Evolutionary conservation across 169 alveolate genomes (phyloP), one percentile per base, ranked within the genome.

Genomic region (Plasmodium gallinaceum): DNA sequence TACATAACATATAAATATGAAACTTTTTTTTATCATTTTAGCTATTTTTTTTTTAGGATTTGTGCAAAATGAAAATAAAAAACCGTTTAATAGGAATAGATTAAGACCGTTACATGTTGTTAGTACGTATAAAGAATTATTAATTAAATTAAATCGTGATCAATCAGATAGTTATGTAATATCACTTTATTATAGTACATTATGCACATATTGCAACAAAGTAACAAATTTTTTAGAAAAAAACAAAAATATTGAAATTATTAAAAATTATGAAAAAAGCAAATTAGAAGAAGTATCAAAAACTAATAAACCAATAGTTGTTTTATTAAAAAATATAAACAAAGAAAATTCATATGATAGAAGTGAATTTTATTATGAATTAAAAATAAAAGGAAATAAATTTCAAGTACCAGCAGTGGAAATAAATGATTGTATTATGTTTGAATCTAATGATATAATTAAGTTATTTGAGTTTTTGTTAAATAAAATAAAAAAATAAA

Each of bases 1-100:
- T 5, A 2, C 42, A 45, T 69, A 45, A 18, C 37, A 62, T 24
- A n/a, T n/a, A n/a, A n/a, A n/a, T 6, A 58, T 58, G 73, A 80
- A 24, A 54, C 22, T 68, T 16, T 48, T 66, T 58, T 61, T 80
- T 37, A 20, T 68, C 54, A 57, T 61, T 18, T 14, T 80, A 65
- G 83, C 58, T 32, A 32, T 80, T 54, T 80, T 51, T 46, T 80
- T 80, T 42, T 61, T 80, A 66, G 90, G 90, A 68, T 66, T 80
- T 12, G 10, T 22, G 4, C 16, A 54, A n/a, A 54, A 22, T 16
- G 42, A 8, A 10, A 18, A 24, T 45, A 57, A 43, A 6, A 32
- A 26, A 52, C 9, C 24, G 45, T 32, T 14, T 24, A 14, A 7
- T 20, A 58, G 60, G 89, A 20, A 42, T 18, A 14, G 16, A 24